A percentile compares a stretch with the other conserved stretches of the same genome.
These are phyloP conservation scores for Annulohypoxylon truncatum DNA, from an alignment of 2,329 filamentous ascomycete genomes.

Conservation along the genomic window DNA sequence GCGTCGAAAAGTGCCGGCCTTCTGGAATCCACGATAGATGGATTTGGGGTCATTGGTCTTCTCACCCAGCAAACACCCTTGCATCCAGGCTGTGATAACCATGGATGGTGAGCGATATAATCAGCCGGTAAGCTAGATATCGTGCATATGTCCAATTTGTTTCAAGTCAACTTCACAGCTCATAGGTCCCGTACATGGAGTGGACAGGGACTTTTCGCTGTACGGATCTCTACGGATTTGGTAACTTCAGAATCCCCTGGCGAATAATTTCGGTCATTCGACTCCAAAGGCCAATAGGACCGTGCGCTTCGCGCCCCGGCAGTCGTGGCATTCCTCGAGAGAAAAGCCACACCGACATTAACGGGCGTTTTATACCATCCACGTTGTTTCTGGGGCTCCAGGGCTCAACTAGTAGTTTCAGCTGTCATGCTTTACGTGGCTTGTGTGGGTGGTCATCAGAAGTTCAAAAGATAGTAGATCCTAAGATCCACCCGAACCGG, in stretches of 20 bases:
- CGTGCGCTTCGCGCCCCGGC: slow-evolving; percentile 8
- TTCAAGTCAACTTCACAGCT: slow-evolving; percentile 35
- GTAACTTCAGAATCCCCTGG: slow-evolving; percentile 21
- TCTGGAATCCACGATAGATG: slow-evolving; percentile 35
- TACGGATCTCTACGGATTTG: slow-evolving; percentile 30
- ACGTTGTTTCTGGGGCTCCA: slow-evolving; percentile 29
- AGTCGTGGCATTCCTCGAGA: slow-evolving; percentile 16
- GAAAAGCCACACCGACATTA: slow-evolving; percentile 38
- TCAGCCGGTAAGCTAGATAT: slow-evolving; percentile 33
- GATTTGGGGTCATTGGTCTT: slow-evolving; percentile 31
- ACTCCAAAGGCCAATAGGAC: slow-evolving; percentile 20
- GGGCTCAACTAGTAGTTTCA: slow-evolving; percentile 36
- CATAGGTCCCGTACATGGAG: slow-evolving; percentile 14
- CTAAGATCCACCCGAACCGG: slow-evolving; percentile 15
- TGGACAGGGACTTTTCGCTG: slow-evolving; percentile 24
- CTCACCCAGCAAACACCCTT: slow-evolving; percentile 20
- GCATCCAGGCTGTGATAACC: slow-evolving; percentile 17
- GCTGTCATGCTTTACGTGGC: slow-evolving; percentile 34
- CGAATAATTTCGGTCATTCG: slow-evolving; percentile 9
- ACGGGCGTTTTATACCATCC: slow-evolving; percentile 27
- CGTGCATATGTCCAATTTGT: slow-evolving; percentile 35
- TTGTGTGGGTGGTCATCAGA: slow-evolving; percentile 20
- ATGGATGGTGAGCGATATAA: slow-evolving; percentile 36
- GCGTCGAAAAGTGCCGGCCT: slow-evolving; percentile 31
- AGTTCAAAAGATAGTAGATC: too few species aligned